These are phyloP conservation scores for Hyaloscypha finlandica DNA, from an alignment of 495 filamentous ascomycete genomes.

Conservation along the genomic window DNA sequence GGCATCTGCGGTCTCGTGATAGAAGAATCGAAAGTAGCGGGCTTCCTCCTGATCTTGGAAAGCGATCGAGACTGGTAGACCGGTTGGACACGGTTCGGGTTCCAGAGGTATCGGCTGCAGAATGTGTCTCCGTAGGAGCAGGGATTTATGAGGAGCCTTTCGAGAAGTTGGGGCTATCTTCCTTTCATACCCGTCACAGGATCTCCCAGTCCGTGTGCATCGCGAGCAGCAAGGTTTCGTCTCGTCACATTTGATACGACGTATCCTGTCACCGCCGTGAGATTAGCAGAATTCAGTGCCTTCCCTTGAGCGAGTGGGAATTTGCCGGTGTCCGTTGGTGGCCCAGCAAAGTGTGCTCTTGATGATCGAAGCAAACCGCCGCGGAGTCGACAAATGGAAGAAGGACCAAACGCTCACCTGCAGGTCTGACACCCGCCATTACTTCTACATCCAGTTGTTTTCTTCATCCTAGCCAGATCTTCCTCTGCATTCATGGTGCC, in stretches of 20 bases:
- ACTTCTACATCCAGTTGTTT: no score
- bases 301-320: not conserved
- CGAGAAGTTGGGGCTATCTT: not conserved
- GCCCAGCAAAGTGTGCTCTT: not conserved
- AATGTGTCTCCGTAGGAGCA: not conserved
- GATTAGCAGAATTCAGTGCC: not conserved
- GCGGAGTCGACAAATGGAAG: not conserved
- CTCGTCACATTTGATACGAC: not conserved
- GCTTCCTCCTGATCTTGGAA: not conserved
- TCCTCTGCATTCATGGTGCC: no score
- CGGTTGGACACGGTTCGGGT: not conserved
- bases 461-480: no score
- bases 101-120: not conserved
- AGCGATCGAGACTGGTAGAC: not conserved
- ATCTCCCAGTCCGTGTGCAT: not conserved
- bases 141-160: not conserved
- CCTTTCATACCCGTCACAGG: not conserved
- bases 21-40: not conserved
- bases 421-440: constrained; percentile 2
- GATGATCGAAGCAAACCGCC: not conserved
- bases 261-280: not conserved
- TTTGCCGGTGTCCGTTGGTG: not conserved
- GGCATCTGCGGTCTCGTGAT: not conserved
- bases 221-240: not conserved
- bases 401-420: not conserved